phyloP scores from a whole-genome alignment of 768 basidiomycete genomes.

The Psilocybe subaeruginosa region DNA sequence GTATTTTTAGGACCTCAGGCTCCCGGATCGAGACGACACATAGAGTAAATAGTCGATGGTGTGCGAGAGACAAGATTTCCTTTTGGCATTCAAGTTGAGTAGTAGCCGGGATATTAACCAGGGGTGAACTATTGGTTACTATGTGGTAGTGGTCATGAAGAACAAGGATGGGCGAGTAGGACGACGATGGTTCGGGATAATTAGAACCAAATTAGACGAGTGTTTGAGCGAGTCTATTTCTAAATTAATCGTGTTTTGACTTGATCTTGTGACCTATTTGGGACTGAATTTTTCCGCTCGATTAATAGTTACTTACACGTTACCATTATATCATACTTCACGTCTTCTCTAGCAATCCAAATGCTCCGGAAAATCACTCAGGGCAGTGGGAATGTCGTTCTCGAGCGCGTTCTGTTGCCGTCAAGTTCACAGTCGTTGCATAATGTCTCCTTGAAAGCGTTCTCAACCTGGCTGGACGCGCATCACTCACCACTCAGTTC shows the following conservation, averaged over 20 bases:
- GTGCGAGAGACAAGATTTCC: no score
- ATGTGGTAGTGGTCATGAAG: not conserved
- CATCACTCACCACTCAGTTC: conserved; percentile 15
- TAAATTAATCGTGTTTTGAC: conserved; percentile 4
- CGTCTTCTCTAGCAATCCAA: not conserved
- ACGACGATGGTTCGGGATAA: not conserved
- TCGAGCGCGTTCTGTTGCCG: conserved; percentile 3
- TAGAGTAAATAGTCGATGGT: not conserved
- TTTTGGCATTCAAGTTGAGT: no score
- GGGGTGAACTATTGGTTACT: no score
- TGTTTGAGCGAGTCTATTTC: not conserved
- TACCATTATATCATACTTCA: conserved; percentile 5
- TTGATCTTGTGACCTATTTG: not conserved
- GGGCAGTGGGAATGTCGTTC: conserved; percentile 5
- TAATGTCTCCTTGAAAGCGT: conserved; percentile 14
- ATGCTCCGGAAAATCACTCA: conserved; percentile 21
- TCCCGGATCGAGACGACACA: no score
- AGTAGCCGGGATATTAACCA: no score
- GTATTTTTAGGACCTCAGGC: not conserved
- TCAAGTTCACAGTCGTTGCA: not conserved
- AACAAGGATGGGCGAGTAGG: not conserved
- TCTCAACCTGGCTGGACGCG: conserved; percentile 22
- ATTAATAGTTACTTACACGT: conserved; percentile 1
- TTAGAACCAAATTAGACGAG: not conserved
- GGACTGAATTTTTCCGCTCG: conserved; percentile 20